Evolutionary conservation across 1,139 yeast species (phyloP).

Genomic region (Neolecta irregularis): DNA sequence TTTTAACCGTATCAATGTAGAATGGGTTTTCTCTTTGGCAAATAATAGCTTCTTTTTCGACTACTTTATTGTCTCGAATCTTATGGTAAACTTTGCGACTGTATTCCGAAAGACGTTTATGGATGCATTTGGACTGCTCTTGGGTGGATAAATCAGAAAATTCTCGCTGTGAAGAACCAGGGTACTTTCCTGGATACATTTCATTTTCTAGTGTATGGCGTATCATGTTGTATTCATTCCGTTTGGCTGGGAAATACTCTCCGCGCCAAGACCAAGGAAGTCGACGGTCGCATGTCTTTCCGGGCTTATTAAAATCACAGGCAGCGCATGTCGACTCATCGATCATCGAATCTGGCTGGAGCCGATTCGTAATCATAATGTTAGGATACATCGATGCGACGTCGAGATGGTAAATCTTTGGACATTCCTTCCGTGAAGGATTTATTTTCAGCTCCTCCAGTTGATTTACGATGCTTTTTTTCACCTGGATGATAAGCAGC

Average conservation of each 20-base stretch:
- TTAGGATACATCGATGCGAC: conserved; percentile 99
- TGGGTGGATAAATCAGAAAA: conserved; percentile 62
- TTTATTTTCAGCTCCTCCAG: conserved; percentile 43
- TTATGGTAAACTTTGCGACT: conserved; percentile 74
- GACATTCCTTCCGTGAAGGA: conserved; percentile 58
- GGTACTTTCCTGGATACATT: conserved; percentile 39
- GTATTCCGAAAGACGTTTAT: conserved; percentile 70
- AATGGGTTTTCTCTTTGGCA: conserved; percentile 98
- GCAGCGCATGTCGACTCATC: conserved; percentile 91
- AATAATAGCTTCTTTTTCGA: conserved; percentile 82
- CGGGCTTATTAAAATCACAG: conserved; percentile 93
- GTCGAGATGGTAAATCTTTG: conserved; percentile 90
- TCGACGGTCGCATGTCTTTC: conserved; percentile 79
- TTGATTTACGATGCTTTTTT: conserved; percentile 38
- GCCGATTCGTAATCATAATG: conserved; percentile 91
- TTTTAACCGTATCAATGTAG: conserved; percentile 85
- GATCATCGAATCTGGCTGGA: conserved; percentile 97
- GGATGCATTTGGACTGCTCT: conserved; percentile 64
- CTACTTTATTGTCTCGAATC: conserved; percentile 64
- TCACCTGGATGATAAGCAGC: conserved; percentile 17
- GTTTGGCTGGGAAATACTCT: conserved; percentile 79
- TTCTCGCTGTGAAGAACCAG: conserved; percentile 38
- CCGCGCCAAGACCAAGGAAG: conserved; percentile 99
- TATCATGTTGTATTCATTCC: conserved; percentile 83
- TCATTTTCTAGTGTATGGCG: conserved; percentile 72